Evolutionary conservation across 306 rosid genomes (phyloP), one percentile per base, ranked within the genome.

Genomic region (Lotus japonicus): DNA sequence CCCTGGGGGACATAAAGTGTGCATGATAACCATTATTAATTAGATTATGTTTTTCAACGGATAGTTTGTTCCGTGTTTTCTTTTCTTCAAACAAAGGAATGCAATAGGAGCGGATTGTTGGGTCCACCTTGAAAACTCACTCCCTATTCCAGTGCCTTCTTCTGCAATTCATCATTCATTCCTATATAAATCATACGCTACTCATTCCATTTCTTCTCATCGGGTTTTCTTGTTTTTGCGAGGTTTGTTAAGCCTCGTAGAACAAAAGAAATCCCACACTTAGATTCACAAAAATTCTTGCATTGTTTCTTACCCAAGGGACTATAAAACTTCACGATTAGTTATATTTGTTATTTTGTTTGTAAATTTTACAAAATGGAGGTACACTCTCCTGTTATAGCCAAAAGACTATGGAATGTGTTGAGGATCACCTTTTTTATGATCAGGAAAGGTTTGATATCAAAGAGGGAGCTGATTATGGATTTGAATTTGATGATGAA

Each of bases 401-500:
- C 74, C 2, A 83, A 76, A 70, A 83, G 76, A 68, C 49, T 86
- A 10, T 83, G 90, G 90, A 81, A 78, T 39, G 81, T 80, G 58
- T 41, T 86, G 19, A 83, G 87, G 71, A 63, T 80, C 58, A 46
- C 81, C 3, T 79, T 78, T 54, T 77, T 83, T 49, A 83, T 86
- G 90, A 58, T 79, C 23, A 70, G 82, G 68, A 86, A 80, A 36
- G 85, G 90, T 16, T 8, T 83, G 9, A 12, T 83, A 14, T 86
- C 90, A 35, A 86, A 83, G 82, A 75, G 90, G 70, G 83, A 84
- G 67, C 56, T 83, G 73, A 65, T 86, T n/a, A 73, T 78, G 82
- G 82, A 83, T 82, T 78, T 86, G 81, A 86, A 81, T 56, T 42
- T 78, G 51, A 86, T 81, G 83, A 73, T 86, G 70, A 83, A 86